These are phyloP conservation scores for Sistotremastrum suecicum DNA, from an alignment of 768 basidiomycete species.

Conservation along the genomic window DNA sequence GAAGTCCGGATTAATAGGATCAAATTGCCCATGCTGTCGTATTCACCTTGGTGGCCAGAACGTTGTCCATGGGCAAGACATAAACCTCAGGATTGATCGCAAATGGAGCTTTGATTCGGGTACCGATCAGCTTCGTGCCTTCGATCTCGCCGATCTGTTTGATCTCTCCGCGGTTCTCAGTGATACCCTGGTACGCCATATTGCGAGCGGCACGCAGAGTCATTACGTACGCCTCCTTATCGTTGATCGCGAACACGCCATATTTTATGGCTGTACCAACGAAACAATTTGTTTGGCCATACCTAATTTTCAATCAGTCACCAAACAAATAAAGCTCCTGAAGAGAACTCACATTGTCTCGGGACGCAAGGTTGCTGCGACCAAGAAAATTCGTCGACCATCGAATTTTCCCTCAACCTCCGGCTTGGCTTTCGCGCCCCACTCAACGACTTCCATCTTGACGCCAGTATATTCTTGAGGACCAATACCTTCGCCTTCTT, in stretches of 20 bases:
- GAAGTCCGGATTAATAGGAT: conserved; percentile 3
- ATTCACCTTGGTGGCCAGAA: conserved; percentile 79
- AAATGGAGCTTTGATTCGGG: conserved; percentile 81
- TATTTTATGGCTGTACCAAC: conserved; percentile 86
- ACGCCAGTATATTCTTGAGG: conserved; percentile 92
- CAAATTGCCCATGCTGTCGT: not conserved
- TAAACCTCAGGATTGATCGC: conserved; percentile 76
- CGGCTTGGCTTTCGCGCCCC: conserved; percentile 56
- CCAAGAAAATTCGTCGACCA: conserved; percentile 73
- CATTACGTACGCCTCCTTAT: conserved; percentile 78
- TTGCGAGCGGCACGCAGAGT: conserved; percentile 88
- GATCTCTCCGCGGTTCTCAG: conserved; percentile 55
- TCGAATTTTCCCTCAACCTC: conserved; percentile 55
- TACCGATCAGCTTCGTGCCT: conserved; percentile 72
- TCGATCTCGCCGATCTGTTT: conserved; percentile 64
- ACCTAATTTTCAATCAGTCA: conserved; percentile 31
- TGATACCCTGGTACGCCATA: conserved; percentile 90
- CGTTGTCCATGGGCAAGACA: conserved; percentile 97
- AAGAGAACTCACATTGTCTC: conserved; percentile 73
- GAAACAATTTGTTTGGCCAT: conserved; percentile 97
- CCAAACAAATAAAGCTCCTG: not conserved
- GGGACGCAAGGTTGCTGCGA: conserved; percentile 91
- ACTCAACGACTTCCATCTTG: conserved; percentile 87
- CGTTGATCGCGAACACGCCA: conserved; percentile 79
- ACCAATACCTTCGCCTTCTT: conserved; percentile 85